Conservation (phyloP, 257 asterid species). For the Scutellaria baicalensis region DNA sequence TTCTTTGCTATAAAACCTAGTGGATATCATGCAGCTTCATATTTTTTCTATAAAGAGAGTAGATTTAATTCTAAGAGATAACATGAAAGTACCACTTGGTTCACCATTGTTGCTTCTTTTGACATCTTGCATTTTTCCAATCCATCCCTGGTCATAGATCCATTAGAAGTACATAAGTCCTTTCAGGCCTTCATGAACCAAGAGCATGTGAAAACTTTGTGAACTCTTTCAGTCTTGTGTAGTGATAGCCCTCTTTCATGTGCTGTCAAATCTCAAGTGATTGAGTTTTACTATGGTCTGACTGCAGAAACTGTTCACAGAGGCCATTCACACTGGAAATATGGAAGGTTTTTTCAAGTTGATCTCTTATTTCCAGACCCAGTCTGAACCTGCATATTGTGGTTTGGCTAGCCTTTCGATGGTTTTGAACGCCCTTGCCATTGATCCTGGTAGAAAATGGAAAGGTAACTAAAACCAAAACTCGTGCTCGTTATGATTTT, state of each 20-base stretch:
- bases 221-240: not conserved
- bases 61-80: not conserved
- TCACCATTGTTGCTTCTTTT: not conserved
- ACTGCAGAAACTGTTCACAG: slow-evolving; percentile 81
- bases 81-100: not conserved
- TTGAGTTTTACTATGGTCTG: not conserved
- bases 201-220: not conserved
- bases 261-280: not conserved
- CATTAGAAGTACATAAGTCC: not conserved
- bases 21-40: not conserved
- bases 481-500: not conserved
- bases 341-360: slow-evolving; percentile 95
- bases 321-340: slow-evolving; percentile 84
- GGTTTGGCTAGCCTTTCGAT: slow-evolving; percentile 98
- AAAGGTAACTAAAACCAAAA: slow-evolving; percentile 49
- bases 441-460: slow-evolving; percentile 98
- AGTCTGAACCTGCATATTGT: slow-evolving; percentile 98
- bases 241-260: not conserved
- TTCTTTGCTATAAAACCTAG: not conserved
- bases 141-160: not conserved
- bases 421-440: slow-evolving; percentile 97
- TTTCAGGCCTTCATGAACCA: not conserved
- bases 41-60: not conserved
- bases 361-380: slow-evolving; percentile 96
- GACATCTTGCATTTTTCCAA: not conserved